phyloP scores from a whole-genome alignment of 257 asterid species.

The Dorcoceras hygrometricum region DNA sequence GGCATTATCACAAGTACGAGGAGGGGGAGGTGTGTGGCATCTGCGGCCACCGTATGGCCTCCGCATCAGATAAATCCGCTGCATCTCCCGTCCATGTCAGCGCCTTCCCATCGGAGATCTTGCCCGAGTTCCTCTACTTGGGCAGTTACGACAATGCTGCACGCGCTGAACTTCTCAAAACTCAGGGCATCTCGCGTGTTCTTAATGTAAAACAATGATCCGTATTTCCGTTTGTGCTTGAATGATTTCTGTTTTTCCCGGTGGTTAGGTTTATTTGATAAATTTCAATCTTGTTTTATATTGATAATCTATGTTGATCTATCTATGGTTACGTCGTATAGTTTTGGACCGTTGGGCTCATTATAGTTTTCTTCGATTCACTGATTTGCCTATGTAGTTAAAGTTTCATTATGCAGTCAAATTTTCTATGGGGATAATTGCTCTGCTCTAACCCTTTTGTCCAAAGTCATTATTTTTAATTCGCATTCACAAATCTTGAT shows the following conservation, averaged over 20 bases:
- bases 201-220: conserved; percentile 55
- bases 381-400: neutral
- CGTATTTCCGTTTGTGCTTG: neutral
- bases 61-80: conserved; percentile 39
- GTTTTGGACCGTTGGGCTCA: neutral
- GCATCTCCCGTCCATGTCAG: conserved; percentile 51
- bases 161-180: conserved; percentile 86
- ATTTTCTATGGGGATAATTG: no score
- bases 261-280: neutral
- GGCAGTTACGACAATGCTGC: conserved; percentile 96
- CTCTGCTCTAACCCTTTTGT: neutral
- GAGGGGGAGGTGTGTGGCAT: conserved; percentile 87
- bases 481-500: neutral
- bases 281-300: neutral
- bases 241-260: neutral
- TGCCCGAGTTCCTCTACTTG: conserved; percentile 85
- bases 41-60: conserved; percentile 86
- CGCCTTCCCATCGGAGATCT: conserved; percentile 95
- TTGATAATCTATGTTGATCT: no score
- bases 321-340: no score
- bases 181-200: conserved; percentile 87
- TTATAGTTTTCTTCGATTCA: no score
- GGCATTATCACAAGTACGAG: conserved; percentile 95
- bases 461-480: neutral
- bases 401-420: neutral